Conservation (phyloP, 2,329 filamentous ascomycete species). For the Didymella lethalis region DNA sequence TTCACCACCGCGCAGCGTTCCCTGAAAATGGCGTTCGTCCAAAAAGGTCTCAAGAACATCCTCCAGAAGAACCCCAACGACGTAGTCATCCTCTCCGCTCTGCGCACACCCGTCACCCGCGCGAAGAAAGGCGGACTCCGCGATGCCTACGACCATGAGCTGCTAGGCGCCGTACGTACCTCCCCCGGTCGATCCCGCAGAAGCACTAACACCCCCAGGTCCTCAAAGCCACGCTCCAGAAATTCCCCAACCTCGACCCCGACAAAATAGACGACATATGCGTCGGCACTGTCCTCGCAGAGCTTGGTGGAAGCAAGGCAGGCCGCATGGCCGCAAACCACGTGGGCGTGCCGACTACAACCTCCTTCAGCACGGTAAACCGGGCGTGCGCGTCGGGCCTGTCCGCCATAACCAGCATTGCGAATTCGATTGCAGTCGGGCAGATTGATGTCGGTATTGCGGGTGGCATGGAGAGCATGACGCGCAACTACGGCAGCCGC, state of each 20-base stretch:
- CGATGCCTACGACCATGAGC: constrained; percentile 89
- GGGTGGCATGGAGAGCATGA: constrained; percentile 97
- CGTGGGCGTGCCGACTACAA: constrained; percentile 75
- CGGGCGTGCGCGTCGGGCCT: constrained; percentile 83
- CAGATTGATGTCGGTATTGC: constrained; percentile 78
- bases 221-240: constrained; percentile 72
- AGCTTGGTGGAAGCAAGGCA: constrained; percentile 89
- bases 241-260: constrained; percentile 76
- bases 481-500: constrained; percentile 81
- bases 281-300: constrained; percentile 87
- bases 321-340: constrained; percentile 91
- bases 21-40: constrained; percentile 54
- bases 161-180: constrained; percentile 68
- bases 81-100: constrained; percentile 86
- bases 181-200: too few relatives aligned
- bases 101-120: constrained; percentile 86
- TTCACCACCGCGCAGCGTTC: constrained; percentile 23
- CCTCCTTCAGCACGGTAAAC: constrained; percentile 86
- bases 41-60: constrained; percentile 75
- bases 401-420: constrained; percentile 76
- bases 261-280: constrained; percentile 78
- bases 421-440: constrained; percentile 77
- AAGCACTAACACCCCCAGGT: constrained; percentile 47
- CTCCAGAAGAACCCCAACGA: constrained; percentile 81
- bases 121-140: constrained; percentile 84